Evolutionary conservation across 129 eudicot species (phyloP).

Genomic region (Chrysanthemum lavandulifolium): DNA sequence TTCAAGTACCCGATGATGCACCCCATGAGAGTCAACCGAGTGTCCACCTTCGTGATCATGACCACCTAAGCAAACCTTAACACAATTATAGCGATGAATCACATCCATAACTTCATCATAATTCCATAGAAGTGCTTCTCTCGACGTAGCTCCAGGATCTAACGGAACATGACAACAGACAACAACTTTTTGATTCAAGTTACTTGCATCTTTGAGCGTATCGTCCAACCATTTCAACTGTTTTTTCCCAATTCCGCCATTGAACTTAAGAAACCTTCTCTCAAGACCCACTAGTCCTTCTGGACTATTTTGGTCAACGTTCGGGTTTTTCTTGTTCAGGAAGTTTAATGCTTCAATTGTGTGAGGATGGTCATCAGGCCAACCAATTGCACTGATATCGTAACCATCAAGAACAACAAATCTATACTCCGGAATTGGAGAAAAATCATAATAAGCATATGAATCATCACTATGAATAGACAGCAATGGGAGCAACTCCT

Average conservation of each 20-base stretch:
- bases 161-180: constrained; percentile 84
- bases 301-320: constrained; percentile 84
- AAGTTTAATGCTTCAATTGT: constrained; percentile 57
- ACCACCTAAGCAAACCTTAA: constrained; percentile 84
- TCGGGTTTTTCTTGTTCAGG: constrained; percentile 73
- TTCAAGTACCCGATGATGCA: constrained; percentile 94
- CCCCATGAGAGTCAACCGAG: constrained; percentile 73
- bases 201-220: constrained; percentile 63
- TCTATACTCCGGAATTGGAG: constrained; percentile 79
- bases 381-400: constrained; percentile 93
- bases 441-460: constrained; percentile 80
- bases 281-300: constrained; percentile 63
- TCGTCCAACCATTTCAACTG: constrained; percentile 81
- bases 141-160: constrained; percentile 59
- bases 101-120: constrained; percentile 87
- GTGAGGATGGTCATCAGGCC: constrained; percentile 89
- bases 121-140: constrained; percentile 78
- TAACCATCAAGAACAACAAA: constrained; percentile 91
- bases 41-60: constrained; percentile 86
- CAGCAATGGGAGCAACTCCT: constrained; percentile 62
- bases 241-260: constrained; percentile 82
- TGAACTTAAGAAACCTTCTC: constrained; percentile 80
- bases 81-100: constrained; percentile 80
- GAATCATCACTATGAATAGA: constrained; percentile 37
- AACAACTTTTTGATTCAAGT: constrained; percentile 64